Evolutionary conservation across 2,329 filamentous ascomycete genomes (phyloP).

Genomic region (Sordariomycetes sp.): DNA sequence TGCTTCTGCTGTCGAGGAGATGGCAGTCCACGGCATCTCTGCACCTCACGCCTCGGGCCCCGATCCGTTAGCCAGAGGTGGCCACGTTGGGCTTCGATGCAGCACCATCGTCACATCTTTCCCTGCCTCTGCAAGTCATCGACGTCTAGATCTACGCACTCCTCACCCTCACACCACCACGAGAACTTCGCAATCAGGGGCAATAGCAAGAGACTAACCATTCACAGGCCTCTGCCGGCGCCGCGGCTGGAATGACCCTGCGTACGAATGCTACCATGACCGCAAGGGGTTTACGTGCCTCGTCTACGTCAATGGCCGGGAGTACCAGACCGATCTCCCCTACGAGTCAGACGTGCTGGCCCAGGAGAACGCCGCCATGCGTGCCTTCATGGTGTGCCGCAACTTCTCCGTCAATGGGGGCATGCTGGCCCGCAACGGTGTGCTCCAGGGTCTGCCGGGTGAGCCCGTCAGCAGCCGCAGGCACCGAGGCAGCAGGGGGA

Average conservation of each 20-base stretch:
- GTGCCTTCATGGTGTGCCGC: constrained; percentile 93
- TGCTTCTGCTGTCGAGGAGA: neutral
- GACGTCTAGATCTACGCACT: too few relatives aligned
- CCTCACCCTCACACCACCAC: too few relatives aligned
- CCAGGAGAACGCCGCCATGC: constrained; percentile 89
- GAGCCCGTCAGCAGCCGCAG: constrained; percentile 36
- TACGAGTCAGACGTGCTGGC: constrained; percentile 78
- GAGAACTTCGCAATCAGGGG: too few relatives aligned
- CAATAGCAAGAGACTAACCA: constrained; percentile 23
- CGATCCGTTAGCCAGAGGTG: too few relatives aligned
- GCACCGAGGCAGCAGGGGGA: constrained; percentile 38
- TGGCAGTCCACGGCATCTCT: too few relatives aligned
- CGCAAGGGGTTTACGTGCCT: constrained; percentile 75
- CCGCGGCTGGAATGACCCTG: constrained; percentile 85
- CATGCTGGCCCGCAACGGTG: constrained; percentile 66
- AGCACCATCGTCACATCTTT: too few relatives aligned
- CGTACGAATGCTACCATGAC: constrained; percentile 74
- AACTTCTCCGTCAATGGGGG: constrained; percentile 97
- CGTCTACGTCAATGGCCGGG: constrained; percentile 89
- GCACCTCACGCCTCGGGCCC: too few relatives aligned
- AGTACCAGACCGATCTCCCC: constrained; percentile 84
- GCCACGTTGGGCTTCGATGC: constrained; percentile 24
- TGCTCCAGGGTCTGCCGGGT: constrained; percentile 56
- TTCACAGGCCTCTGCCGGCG: constrained; percentile 79
- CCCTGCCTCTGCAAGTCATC: too few relatives aligned